Percentiles rank a stretch among this genome's conserved stretches.
phyloP scores from a whole-genome alignment of 129 eudicot species.

The Lonicera japonica region DNA sequence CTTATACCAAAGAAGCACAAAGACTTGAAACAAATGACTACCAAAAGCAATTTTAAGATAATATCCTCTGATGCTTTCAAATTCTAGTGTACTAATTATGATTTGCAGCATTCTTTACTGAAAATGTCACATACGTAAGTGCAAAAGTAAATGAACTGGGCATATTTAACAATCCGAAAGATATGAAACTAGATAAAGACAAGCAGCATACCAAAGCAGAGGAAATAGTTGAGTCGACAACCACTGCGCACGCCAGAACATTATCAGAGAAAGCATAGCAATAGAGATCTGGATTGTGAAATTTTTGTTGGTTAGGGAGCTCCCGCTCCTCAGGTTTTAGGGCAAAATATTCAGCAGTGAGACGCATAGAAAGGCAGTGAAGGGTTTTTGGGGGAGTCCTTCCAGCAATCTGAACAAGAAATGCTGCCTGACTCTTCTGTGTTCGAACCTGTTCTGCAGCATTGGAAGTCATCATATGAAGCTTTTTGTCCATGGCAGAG shows the following conservation, averaged over 20 bases:
- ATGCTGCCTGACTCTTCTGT: constrained; percentile 34
- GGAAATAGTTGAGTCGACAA: constrained; percentile 78
- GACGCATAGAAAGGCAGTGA: constrained; percentile 65
- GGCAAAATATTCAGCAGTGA: constrained; percentile 44
- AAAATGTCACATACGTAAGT: neutral
- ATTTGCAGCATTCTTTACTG: neutral
- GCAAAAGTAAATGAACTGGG: neutral
- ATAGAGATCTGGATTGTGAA: constrained; percentile 38
- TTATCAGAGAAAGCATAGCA: constrained; percentile 87
- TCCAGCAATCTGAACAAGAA: constrained; percentile 46
- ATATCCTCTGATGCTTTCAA: no score
- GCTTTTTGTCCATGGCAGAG: constrained; percentile 42
- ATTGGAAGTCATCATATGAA: constrained; percentile 49
- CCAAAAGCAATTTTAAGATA: no score
- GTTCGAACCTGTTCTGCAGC: constrained; percentile 43
- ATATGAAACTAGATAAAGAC: neutral
- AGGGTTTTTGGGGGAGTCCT: constrained; percentile 61
- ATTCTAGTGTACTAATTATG: neutral
- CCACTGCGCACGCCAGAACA: constrained; percentile 79
- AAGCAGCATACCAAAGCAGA: constrained; percentile 55
- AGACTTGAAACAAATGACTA: no score
- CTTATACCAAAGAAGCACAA: no score
- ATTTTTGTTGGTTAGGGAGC: constrained; percentile 34
- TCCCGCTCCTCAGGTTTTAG: constrained; percentile 32
- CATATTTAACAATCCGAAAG: neutral